phyloP scores from a whole-genome alignment of 371 early-diverging fungal species.

The Funneliformis caledonium region DNA sequence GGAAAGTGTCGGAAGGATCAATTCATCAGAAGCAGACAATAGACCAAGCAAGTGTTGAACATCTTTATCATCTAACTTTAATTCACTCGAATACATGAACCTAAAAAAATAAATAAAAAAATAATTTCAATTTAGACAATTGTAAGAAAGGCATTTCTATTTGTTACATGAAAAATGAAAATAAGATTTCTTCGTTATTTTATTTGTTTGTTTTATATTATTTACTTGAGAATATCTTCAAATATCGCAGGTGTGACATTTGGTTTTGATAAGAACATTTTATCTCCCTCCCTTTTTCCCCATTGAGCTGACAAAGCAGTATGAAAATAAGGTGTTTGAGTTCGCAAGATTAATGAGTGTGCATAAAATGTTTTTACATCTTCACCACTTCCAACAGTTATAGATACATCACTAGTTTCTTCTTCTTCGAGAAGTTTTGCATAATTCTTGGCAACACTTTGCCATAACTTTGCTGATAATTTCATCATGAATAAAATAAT shows the following conservation, averaged over 20 bases:
- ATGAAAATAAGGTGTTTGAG: constrained; percentile 21
- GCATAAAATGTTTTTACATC: constrained; percentile 12
- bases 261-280: constrained; percentile 1
- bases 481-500: not conserved
- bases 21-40: constrained; percentile 22
- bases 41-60: constrained; percentile 7
- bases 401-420: constrained; percentile 25
- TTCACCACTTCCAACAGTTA: constrained; percentile 4
- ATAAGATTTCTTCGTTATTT: no score
- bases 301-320: constrained; percentile 3
- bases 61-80: not conserved
- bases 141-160: not conserved
- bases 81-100: not conserved
- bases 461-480: not conserved
- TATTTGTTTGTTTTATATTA: not conserved
- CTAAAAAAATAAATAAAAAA: not conserved
- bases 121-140: not conserved
- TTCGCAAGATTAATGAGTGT: constrained; percentile 19
- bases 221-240: constrained; percentile 12
- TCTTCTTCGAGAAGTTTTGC: not conserved
- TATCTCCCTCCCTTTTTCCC: not conserved
- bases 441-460: not conserved
- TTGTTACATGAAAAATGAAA: no score
- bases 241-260: constrained; percentile 14
- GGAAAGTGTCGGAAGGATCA: not conserved